Conservation (phyloP, 2,329 filamentous ascomycete species). For the Calonectria pseudoreteaudii region DNA sequence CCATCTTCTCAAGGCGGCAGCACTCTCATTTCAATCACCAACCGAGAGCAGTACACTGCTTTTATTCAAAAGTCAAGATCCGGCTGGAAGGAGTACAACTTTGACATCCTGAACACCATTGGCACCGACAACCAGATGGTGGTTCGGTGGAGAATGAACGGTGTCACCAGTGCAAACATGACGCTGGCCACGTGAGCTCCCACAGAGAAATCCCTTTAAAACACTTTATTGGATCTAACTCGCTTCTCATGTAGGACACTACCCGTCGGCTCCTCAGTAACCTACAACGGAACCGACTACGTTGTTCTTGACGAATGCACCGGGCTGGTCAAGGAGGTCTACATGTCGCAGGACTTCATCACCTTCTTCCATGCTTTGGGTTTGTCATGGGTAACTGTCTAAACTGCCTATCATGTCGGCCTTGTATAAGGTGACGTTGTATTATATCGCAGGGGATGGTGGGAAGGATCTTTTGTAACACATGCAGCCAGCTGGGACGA, state of each 20-base stretch:
- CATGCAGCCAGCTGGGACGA: neutral
- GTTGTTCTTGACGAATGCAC: slow-evolving; percentile 14
- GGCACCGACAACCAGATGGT: neutral
- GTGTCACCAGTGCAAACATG: slow-evolving; percentile 13
- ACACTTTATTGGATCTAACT: neutral
- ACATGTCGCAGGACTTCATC: slow-evolving; percentile 20
- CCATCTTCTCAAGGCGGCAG: neutral
- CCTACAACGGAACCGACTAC: slow-evolving; percentile 15
- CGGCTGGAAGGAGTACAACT: slow-evolving; percentile 13
- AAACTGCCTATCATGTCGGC: neutral
- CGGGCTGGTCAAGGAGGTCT: slow-evolving; percentile 12
- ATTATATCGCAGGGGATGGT: neutral
- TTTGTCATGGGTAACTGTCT: neutral
- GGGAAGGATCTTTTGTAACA: neutral
- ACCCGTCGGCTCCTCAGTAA: neutral
- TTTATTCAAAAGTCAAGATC: slow-evolving; percentile 6
- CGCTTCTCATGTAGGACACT: neutral
- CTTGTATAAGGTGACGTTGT: neutral
- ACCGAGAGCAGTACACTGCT: neutral
- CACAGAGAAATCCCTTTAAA: neutral
- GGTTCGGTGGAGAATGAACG: slow-evolving; percentile 15
- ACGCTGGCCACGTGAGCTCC: slow-evolving; percentile 5
- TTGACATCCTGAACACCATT: neutral
- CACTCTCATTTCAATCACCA: neutral
- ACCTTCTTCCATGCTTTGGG: slow-evolving; percentile 15